A percentile compares a stretch with the other conserved stretches of the same genome.
These are phyloP conservation scores for Apiospora hydei DNA, from an alignment of 2,329 filamentous ascomycete genomes.

Conservation along the genomic window DNA sequence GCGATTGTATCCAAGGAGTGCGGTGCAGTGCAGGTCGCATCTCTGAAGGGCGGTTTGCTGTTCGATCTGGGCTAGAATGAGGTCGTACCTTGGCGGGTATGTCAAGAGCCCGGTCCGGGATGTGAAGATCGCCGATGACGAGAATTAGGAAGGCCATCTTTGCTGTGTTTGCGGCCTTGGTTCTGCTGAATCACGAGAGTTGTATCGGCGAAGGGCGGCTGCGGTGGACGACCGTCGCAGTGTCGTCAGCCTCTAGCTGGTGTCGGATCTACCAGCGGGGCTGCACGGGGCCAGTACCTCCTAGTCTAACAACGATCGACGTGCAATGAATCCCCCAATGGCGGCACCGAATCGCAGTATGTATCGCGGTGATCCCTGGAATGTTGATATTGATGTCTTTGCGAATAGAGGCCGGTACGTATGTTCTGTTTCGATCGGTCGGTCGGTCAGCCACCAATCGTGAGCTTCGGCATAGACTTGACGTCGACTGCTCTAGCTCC, in stretches of 20 bases:
- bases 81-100: slow-evolving; percentile 81
- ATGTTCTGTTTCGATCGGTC: background rate
- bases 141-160: slow-evolving; percentile 86
- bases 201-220: background rate
- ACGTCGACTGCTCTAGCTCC: slow-evolving; percentile 6
- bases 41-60: background rate
- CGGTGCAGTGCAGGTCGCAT: background rate
- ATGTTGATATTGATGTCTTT: background rate
- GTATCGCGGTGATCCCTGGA: background rate
- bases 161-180: background rate
- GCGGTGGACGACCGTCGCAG: background rate
- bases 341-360: background rate
- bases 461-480: slow-evolving; percentile 8
- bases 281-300: background rate
- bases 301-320: slow-evolving; percentile 8
- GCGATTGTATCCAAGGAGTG: background rate
- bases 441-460: slow-evolving; percentile 19
- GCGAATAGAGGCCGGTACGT: background rate
- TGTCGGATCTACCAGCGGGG: slow-evolving; percentile 6
- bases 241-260: background rate
- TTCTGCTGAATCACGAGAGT: background rate
- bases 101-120: slow-evolving; percentile 89
- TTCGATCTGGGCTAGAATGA: background rate
- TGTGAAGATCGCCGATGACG: slow-evolving; percentile 92
- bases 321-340: background rate